Base-by-base conservation (phyloP, 2,329 filamentous ascomycete species). In the Xylaria sp. region DNA sequence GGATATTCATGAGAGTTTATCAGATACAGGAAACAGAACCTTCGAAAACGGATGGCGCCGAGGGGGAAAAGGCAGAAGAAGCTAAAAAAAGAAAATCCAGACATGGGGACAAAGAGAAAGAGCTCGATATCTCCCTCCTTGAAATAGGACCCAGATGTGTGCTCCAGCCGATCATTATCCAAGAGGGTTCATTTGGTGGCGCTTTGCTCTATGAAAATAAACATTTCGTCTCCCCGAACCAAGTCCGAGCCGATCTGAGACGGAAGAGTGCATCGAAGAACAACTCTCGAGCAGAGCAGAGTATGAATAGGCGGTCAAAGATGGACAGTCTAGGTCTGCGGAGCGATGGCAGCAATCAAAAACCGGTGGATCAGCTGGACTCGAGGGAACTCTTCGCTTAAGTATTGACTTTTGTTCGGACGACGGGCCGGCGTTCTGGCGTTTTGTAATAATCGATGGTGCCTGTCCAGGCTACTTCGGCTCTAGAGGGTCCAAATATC, bases 181-280 rank as follows among this genome's bases (percentile, higher is more conserved):
- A 97, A 75, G 96, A 99, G 80, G 94, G 94, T 52, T 94, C 92
- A 70, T 98, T 99, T 76, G 66, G 95, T 63, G 96, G 96, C 0
- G 95, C 96, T 2, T 94, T 98, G 73, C 97, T 99, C 78, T 99
- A 97, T 83, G 94, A 98, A 85, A 98, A 98, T 85, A 96, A 94
- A 86, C 92, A 97, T 80, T 99, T 97, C 77, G 93, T 99, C 63
- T 96, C 92, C 74, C 96, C 96, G 10, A 99, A 99, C 88, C 93
- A 98, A 82, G 89, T 98, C 72, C 88, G 96, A 73, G 86, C 93
- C 50, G 96, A 98, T 72, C 81, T 97, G 74, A 87, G 93, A 75
- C 85, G 89, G 81, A 85, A 88, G 74, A 94, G 93, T 85, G 93
- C 94, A 0, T 88, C 89, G 58, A 89, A 89, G 74, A 95, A 97